phyloP scores from a whole-genome alignment of 2,329 filamentous ascomycete genomes.

The Beauveria medogensis region DNA sequence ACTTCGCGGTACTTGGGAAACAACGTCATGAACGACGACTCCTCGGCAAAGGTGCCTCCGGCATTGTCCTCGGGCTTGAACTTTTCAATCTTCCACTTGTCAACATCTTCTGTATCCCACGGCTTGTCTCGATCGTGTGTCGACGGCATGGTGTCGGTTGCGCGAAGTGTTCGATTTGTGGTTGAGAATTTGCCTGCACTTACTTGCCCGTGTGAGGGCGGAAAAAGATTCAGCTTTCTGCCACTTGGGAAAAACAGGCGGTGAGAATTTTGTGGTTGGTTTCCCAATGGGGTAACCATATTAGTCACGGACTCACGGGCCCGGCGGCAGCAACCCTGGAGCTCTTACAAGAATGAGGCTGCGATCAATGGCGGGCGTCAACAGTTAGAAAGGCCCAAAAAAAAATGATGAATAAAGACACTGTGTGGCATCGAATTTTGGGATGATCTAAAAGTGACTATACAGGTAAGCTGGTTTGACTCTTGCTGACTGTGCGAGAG shows the following conservation, averaged over 20 bases:
- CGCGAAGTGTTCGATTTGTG: not conserved
- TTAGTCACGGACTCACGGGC: not conserved
- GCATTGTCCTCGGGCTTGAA: constrained; percentile 82
- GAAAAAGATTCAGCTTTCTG: constrained; percentile 13
- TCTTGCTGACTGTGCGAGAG: too few species aligned
- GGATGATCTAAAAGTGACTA: too few species aligned
- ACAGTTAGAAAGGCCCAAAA: not conserved
- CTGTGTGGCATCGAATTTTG: too few species aligned
- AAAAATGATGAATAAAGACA: not conserved
- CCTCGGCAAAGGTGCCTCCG: constrained; percentile 81
- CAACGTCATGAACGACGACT: constrained; percentile 78
- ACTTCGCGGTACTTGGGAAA: constrained; percentile 97
- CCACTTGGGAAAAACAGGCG: constrained; percentile 9
- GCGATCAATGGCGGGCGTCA: not conserved
- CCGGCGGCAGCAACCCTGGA: not conserved
- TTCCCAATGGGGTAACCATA: not conserved
- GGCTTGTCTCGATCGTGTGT: constrained; percentile 85
- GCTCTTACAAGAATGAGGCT: not conserved
- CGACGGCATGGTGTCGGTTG: constrained; percentile 58
- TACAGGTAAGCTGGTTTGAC: too few species aligned
- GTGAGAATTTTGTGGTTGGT: not conserved
- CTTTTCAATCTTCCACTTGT: constrained; percentile 89
- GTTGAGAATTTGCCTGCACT: not conserved
- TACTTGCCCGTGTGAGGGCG: not conserved
- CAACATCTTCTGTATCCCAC: constrained; percentile 94